Percentiles rank a stretch among this genome's conserved stretches.
phyloP scores from a whole-genome alignment of 106 monocot species.

The Allium cepa region DNA sequence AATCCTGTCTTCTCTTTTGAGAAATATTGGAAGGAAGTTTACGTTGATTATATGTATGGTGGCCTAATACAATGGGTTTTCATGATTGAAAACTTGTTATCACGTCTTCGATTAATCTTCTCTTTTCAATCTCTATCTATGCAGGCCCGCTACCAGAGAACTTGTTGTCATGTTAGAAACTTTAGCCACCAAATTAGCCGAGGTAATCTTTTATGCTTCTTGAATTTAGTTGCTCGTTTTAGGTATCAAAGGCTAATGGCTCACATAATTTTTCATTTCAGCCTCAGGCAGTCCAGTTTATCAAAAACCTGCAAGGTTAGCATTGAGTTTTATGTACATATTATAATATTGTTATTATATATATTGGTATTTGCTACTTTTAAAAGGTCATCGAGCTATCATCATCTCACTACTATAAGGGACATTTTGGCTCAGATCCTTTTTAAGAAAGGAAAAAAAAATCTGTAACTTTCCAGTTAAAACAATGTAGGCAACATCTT shows the following conservation, averaged over 20 bases:
- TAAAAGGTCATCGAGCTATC: background rate
- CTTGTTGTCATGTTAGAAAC: constrained; percentile 29
- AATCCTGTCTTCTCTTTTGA: too few species aligned
- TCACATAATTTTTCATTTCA: constrained; percentile 10
- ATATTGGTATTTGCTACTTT: background rate
- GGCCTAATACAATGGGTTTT: background rate
- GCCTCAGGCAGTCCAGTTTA: background rate
- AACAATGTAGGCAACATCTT: too few species aligned
- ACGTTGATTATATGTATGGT: background rate
- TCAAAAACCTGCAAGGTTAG: constrained; percentile 17
- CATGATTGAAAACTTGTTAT: background rate
- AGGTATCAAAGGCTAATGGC: background rate
- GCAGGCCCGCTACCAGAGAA: constrained; percentile 27
- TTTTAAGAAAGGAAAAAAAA: too few species aligned
- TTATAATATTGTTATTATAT: background rate
- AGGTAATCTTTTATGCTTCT: constrained; percentile 25
- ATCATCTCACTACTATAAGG: background rate
- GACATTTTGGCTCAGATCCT: background rate
- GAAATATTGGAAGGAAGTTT: background rate
- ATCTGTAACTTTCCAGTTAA: too few species aligned
- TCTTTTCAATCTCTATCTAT: background rate
- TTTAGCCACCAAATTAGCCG: constrained; percentile 29
- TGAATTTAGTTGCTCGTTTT: background rate
- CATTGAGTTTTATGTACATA: background rate
- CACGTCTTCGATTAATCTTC: background rate